phyloP scores from a whole-genome alignment of 345 rosid genomes.

The Carallia brachiata region DNA sequence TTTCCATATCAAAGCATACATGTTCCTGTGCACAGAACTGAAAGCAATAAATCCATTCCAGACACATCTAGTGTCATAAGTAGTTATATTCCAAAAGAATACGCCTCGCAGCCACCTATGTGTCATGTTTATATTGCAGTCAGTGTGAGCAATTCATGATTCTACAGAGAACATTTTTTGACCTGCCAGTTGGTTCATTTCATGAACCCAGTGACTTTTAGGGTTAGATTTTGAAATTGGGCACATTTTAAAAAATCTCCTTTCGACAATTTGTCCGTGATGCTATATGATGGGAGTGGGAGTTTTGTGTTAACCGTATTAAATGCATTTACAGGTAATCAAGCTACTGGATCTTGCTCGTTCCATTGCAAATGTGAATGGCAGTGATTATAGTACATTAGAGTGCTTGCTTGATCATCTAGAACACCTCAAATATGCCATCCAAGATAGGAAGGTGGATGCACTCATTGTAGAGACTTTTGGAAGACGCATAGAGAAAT shows the following conservation, averaged over 20 bases:
- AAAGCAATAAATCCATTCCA: background rate
- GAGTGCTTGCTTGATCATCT: conserved; percentile 72
- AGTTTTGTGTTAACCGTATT: conserved; percentile 9
- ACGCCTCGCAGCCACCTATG: background rate
- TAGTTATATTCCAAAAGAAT: background rate
- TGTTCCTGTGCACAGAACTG: background rate
- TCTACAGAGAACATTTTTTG: background rate
- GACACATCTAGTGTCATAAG: background rate
- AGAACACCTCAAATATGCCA: conserved; percentile 81
- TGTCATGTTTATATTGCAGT: background rate
- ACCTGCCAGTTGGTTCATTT: background rate
- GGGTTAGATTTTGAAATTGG: conserved; percentile 1
- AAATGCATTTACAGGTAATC: conserved; percentile 52
- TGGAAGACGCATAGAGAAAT: conserved; percentile 94
- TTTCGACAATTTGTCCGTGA: background rate
- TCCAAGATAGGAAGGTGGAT: conserved; percentile 93
- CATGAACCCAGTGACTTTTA: background rate
- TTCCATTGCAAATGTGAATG: conserved; percentile 65
- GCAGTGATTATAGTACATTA: conserved; percentile 60
- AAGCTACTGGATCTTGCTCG: conserved; percentile 79
- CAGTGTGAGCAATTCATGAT: background rate
- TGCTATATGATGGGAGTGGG: conserved; percentile 1
- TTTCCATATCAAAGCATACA: too few relatives aligned
- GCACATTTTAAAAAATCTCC: background rate
- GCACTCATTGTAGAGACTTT: conserved; percentile 95